These are phyloP conservation scores for Camelina neglecta DNA, from an alignment of 345 rosid species.

Conservation along the genomic window DNA sequence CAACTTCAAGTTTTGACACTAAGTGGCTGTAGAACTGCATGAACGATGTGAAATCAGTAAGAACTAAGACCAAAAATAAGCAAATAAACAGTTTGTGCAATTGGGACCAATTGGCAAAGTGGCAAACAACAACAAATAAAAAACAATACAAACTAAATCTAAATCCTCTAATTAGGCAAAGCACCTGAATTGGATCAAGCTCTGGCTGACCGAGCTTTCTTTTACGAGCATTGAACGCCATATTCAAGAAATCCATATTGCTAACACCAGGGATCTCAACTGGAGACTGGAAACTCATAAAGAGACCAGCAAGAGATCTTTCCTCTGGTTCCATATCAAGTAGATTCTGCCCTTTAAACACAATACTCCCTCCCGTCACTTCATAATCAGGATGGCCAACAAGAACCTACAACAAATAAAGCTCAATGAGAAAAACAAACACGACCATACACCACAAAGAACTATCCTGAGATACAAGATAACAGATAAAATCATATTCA, in stretches of 20 bases:
- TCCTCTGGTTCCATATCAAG: constrained; percentile 98
- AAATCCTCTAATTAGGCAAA: not conserved
- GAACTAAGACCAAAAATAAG: constrained; percentile 23
- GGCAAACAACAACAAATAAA: constrained; percentile 1
- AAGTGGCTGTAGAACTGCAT: constrained; percentile 85
- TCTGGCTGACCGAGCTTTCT: constrained; percentile 78
- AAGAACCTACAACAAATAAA: constrained; percentile 63
- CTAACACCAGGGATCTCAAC: constrained; percentile 95
- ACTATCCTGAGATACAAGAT: constrained; percentile 14
- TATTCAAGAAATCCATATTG: constrained; percentile 86
- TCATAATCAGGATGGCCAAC: constrained; percentile 97
- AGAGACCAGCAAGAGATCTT: constrained; percentile 92
- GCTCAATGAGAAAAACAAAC: constrained; percentile 27
- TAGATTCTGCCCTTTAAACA: constrained; percentile 78
- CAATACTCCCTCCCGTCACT: constrained; percentile 84
- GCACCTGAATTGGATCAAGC: constrained; percentile 89
- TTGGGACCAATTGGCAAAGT: not conserved
- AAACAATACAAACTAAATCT: not conserved
- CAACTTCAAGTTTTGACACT: constrained; percentile 74
- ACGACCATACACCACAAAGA: not conserved
- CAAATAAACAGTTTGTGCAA: not conserved
- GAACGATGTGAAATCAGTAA: constrained; percentile 31
- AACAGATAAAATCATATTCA: not conserved
- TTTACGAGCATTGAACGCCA: constrained; percentile 94
- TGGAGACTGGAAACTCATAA: constrained; percentile 94